These are phyloP conservation scores for Penicillium sp. DNA, from an alignment of 2,329 filamentous ascomycete genomes.

Conservation along the genomic window DNA sequence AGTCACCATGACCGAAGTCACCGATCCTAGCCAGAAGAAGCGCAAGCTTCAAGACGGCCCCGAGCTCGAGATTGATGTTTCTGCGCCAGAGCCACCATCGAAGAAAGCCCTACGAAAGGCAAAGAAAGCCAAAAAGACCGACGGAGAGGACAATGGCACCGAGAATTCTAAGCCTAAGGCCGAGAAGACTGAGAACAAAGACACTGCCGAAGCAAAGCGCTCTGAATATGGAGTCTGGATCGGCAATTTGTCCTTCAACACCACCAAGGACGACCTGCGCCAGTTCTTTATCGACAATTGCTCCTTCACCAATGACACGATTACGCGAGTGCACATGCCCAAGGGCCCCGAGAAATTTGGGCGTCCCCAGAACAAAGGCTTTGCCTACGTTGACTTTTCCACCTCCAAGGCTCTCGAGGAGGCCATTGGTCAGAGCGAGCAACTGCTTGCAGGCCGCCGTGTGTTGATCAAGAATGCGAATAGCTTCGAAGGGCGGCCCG, in stretches of 20 bases:
- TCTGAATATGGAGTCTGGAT: conserved; percentile 92
- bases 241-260: conserved; percentile 86
- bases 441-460: conserved; percentile 71
- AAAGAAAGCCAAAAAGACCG: conserved; percentile 63
- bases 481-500: conserved; percentile 85
- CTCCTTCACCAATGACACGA: conserved; percentile 66
- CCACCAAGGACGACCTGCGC: conserved; percentile 72
- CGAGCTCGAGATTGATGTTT: conserved; percentile 87
- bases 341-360: conserved; percentile 55
- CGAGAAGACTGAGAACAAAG: conserved; percentile 40
- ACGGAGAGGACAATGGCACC: conserved; percentile 17
- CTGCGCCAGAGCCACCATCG: conserved; percentile 87
- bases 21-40: conserved; percentile 57
- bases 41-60: conserved; percentile 62
- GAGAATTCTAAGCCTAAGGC: conserved; percentile 22
- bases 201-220: conserved; percentile 48
- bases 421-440: conserved; percentile 86
- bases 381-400: conserved; percentile 92
- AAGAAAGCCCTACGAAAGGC: conserved; percentile 89
- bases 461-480: conserved; percentile 92
- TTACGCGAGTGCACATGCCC: conserved; percentile 84
- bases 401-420: conserved; percentile 67
- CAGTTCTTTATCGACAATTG: conserved; percentile 77
- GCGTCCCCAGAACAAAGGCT: conserved; percentile 78
- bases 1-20: conserved; percentile 33